Conservation (phyloP, 345 rosid species). For the Streptanthus diversifolius region DNA sequence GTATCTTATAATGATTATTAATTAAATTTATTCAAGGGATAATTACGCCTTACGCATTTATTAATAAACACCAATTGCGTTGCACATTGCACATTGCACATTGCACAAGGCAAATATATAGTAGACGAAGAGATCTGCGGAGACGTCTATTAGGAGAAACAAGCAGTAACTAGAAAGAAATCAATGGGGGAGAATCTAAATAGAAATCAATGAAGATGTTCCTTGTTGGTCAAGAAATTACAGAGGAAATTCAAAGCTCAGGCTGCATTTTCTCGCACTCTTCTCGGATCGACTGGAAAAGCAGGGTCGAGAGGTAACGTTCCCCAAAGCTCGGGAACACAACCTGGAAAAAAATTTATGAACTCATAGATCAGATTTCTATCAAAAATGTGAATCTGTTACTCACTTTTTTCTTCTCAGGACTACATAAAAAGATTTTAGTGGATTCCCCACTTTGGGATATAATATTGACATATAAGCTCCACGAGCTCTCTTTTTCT, state of each 20-base stretch:
- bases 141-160: neutral
- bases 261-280: conserved; percentile 88
- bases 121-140: neutral
- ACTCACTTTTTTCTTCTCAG: neutral
- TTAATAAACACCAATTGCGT: conserved; percentile 11
- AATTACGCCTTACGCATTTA: neutral
- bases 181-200: neutral
- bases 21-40: neutral
- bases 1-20: too few relatives aligned
- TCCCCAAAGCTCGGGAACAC: conserved; percentile 98
- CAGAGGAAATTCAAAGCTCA: conserved; percentile 38
- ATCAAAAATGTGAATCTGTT: neutral
- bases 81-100: conserved; percentile 15
- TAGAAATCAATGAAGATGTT: neutral
- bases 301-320: conserved; percentile 77
- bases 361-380: neutral
- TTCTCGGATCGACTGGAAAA: conserved; percentile 91
- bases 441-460: neutral
- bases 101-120: conserved; percentile 17
- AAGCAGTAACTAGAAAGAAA: neutral
- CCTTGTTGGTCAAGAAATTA: conserved; percentile 13
- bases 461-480: neutral
- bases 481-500: neutral
- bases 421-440: neutral
- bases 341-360: conserved; percentile 47